Evolutionary conservation across 176 grass and related monocot species (phyloP).

Genomic region (Guadua angustifolia): DNA sequence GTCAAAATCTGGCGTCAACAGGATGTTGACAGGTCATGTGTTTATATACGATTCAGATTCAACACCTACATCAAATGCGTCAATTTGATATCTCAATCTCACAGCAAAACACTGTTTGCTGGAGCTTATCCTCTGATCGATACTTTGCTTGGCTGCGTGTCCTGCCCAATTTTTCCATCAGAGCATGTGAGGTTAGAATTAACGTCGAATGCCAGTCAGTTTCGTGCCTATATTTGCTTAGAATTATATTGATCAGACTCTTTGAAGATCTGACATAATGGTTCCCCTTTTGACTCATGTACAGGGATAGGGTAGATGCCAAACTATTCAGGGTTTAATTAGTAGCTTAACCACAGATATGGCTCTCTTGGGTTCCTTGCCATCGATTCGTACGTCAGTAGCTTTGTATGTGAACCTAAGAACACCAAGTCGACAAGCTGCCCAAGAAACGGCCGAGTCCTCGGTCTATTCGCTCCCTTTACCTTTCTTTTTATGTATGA

Average conservation of each 20-base stretch:
- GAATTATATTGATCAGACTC: constrained; percentile 21
- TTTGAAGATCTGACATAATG: constrained; percentile 16
- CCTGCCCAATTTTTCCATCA: not conserved
- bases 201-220: not conserved
- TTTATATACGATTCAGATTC: constrained; percentile 12
- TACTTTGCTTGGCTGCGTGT: constrained; percentile 6
- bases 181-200: constrained; percentile 25
- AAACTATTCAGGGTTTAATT: constrained; percentile 29
- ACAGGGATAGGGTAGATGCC: constrained; percentile 23
- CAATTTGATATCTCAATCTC: not conserved
- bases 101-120: not conserved
- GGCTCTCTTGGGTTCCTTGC: constrained; percentile 7
- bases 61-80: constrained; percentile 5
- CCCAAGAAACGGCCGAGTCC: constrained; percentile 35
- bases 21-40: not conserved
- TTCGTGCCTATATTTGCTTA: not conserved
- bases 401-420: constrained; percentile 16
- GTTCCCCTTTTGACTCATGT: constrained; percentile 40
- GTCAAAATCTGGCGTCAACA: too few species aligned
- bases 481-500: too few species aligned
- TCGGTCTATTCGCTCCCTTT: too few species aligned
- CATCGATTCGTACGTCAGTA: not conserved
- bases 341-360: constrained; percentile 5
- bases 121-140: constrained; percentile 37
- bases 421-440: constrained; percentile 26